These are phyloP conservation scores for Moricandia moricandioides DNA, from an alignment of 345 rosid species.

Conservation along the genomic window DNA sequence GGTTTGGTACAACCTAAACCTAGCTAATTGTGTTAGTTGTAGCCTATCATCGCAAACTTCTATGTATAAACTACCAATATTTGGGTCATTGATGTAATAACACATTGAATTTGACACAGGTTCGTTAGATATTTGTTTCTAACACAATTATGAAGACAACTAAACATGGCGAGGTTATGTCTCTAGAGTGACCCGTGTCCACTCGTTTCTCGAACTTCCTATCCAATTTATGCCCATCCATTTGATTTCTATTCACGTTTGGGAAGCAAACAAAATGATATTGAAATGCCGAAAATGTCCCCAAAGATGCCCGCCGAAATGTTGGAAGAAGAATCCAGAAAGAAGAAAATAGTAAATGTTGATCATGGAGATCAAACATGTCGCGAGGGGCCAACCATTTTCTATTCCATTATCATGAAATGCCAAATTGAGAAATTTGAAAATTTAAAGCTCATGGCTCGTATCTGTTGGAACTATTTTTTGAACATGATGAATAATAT, in stretches of 20 bases:
- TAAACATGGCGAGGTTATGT: not conserved
- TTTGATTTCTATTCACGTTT: conserved; percentile 22
- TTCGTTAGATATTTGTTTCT: not conserved
- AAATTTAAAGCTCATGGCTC: not conserved
- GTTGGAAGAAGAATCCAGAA: not conserved
- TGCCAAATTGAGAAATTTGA: not conserved
- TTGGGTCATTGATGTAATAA: not conserved
- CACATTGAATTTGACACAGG: not conserved
- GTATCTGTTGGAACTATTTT: no score
- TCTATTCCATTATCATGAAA: not conserved
- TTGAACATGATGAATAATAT: no score
- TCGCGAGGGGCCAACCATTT: not conserved
- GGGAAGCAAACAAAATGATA: conserved; percentile 10
- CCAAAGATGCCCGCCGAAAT: conserved; percentile 2
- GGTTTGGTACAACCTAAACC: conserved; percentile 18
- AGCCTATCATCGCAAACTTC: not conserved
- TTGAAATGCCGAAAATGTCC: not conserved
- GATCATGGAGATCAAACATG: conserved; percentile 21
- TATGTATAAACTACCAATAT: not conserved
- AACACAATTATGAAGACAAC: not conserved
- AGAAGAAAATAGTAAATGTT: not conserved
- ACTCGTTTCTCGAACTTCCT: conserved; percentile 16
- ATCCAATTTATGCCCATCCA: conserved; percentile 15
- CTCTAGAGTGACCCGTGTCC: conserved; percentile 21
- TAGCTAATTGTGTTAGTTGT: conserved; percentile 1